phyloP scores from a whole-genome alignment of 768 basidiomycete genomes.

The Dioszegia aurantiaca region DNA sequence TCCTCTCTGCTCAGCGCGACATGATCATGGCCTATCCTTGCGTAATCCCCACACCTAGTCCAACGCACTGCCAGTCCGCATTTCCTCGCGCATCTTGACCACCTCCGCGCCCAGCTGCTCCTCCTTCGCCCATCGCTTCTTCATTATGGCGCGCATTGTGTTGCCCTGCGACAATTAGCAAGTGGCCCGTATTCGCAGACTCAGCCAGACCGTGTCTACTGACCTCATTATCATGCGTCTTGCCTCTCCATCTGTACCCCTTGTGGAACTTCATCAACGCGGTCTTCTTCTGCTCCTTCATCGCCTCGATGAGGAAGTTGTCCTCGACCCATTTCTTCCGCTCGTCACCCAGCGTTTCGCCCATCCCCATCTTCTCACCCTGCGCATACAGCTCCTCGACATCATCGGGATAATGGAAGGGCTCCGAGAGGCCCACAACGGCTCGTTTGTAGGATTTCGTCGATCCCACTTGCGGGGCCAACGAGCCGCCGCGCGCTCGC shows the following conservation, averaged over 20 bases:
- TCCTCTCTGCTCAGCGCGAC: background rate
- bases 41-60: background rate
- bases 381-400: conserved; percentile 70
- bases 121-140: conserved; percentile 55
- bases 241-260: conserved; percentile 44
- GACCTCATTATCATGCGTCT: conserved; percentile 51
- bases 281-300: conserved; percentile 47
- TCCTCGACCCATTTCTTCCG: conserved; percentile 60
- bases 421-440: conserved; percentile 83
- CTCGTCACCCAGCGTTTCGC: conserved; percentile 20
- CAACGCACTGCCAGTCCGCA: conserved; percentile 1
- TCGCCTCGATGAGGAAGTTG: conserved; percentile 58
- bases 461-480: conserved; percentile 22
- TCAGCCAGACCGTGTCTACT: conserved; percentile 15
- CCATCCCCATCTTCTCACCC: conserved; percentile 57
- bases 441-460: conserved; percentile 76
- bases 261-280: conserved; percentile 50
- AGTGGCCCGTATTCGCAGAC: background rate
- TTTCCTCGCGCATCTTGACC: conserved; percentile 15
- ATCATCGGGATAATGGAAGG: conserved; percentile 86
- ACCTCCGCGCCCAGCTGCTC: conserved; percentile 45
- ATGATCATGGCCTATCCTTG: background rate
- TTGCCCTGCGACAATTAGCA: conserved; percentile 47
- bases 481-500: conserved; percentile 33
- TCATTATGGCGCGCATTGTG: conserved; percentile 59